Base-by-base conservation (phyloP, 371 early-diverging fungal species). In the Mucor circinelloides region DNA sequence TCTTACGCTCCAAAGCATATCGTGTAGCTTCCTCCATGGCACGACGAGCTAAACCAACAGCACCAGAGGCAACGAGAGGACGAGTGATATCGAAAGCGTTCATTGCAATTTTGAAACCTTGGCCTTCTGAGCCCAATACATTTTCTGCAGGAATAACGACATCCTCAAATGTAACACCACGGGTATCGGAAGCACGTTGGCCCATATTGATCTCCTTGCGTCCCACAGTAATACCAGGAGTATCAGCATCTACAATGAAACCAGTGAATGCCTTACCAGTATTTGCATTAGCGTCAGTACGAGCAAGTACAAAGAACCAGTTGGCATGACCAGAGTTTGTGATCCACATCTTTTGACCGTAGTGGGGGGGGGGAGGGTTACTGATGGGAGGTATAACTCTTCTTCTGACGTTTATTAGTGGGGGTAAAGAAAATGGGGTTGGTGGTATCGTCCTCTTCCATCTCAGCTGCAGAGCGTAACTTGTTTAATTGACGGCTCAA, bases 121-220 rank as follows among this genome's bases (percentile, higher is more conserved):
- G 78, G 30, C 93, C 94, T 59, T 88, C 85, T 6, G 80, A 79
- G 23, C 93, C 94, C 25, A 83, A 69, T 65, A 90, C 85, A 74
- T 93, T 97, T 77, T 95, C 97, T 46, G 92, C 91, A 8, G 95
- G 94, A 4, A 98, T 92, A 34, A 87, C 95, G 17, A 98, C 98
- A 67, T 98, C 95, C 72, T 96, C 97, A 77, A 98, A 98, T 5
- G 93, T 93, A 64, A 98, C 92, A 58, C 95, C 97, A 61, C 97
- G 89, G 21, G 98, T 98, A 77, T 97, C 98, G 30, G 90, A 90
- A 17, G 94, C 93, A 38, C 97, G 85, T 77, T 98, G 97, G 6
- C 97, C 98, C 96, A 98, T 95, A 87, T 97, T 97, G 80, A 95
- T 89, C 65, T 98, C 97, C 87, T 97, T 98, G 75, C 95, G 93